Evolutionary conservation across 768 basidiomycete genomes (phyloP), one percentile per base, ranked within the genome.

Genomic region (Mrakia blollopis): DNA sequence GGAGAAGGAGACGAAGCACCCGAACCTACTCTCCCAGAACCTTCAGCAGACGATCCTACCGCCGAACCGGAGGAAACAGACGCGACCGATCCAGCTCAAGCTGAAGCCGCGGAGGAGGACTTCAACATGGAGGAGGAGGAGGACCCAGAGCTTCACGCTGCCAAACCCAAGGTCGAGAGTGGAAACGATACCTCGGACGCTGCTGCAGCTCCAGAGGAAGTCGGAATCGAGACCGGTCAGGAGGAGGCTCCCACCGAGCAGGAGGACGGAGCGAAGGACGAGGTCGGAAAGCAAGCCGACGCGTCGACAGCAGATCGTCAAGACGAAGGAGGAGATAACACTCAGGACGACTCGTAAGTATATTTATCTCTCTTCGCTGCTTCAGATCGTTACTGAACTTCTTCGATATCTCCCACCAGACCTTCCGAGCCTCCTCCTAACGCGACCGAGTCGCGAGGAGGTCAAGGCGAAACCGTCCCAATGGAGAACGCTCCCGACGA

Each of bases 121-220:
- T 84, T 86, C 39, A 82, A 85, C 80, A 80, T 79, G 80, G 83
- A 85, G 9, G 83, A 83, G 23, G 80, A 83, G 16, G 78, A 77
- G 1, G 81, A 80, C 21, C 78, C 71, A 39, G 81, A 79, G 30
- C 57, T 70, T 47, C 73, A 78, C 39, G 57, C 52, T 8, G 77
- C 77, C 4, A 78, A 74, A 69, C 77, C 77, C 41, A 72, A 78
- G 65, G 41, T 78, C 44, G 73, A 78, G 68, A 72, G 69, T 37
- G 77, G 77, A 25, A 74, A 69, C 57, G 82, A 80, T 50, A 75
- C 80, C 14, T 80, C 78, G 47, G 68, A 78, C 28, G 60, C 63
- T 25, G 70, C 71, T 28, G 57, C 71, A 11, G 76, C 71, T 23
- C 62, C 76, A 3, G 80, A 80, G 37, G 78, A 82, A 23, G 77